These are phyloP conservation scores for Ophiostoma tasmaniense DNA, from an alignment of 2,329 filamentous ascomycete species.

Conservation along the genomic window DNA sequence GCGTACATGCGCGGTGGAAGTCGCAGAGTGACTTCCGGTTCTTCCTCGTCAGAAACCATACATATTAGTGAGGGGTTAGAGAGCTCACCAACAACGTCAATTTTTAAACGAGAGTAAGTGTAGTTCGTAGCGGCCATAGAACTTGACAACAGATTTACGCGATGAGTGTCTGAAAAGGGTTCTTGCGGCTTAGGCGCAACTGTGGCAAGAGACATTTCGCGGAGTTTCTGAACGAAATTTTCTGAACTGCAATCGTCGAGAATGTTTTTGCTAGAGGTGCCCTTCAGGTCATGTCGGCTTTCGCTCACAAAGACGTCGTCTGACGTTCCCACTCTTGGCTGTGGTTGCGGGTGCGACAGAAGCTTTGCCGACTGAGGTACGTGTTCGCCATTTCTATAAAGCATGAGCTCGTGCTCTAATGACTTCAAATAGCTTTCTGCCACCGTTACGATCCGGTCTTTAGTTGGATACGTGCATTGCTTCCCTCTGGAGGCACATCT, in stretches of 20 bases:
- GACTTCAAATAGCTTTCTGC: neutral
- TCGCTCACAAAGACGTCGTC: neutral
- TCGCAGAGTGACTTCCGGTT: neutral
- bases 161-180: neutral
- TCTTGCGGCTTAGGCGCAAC: neutral
- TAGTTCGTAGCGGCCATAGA: neutral
- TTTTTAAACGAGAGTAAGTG: neutral
- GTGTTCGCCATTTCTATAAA: neutral
- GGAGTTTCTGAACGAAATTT: neutral
- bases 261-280: neutral
- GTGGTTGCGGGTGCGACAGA: neutral
- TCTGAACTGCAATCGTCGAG: neutral
- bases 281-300: neutral
- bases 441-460: neutral
- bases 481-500: neutral
- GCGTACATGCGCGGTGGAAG: neutral
- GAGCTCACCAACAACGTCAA: neutral
- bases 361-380: neutral
- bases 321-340: neutral
- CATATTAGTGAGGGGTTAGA: too few species aligned
- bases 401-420: neutral
- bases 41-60: neutral
- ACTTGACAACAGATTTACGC: neutral
- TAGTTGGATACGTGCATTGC: neutral
- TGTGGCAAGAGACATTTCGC: neutral